Percentiles rank a stretch among this genome's conserved stretches.
Conservation (phyloP, 2,329 filamentous ascomycete species). For the Clarireedia paspali region DNA sequence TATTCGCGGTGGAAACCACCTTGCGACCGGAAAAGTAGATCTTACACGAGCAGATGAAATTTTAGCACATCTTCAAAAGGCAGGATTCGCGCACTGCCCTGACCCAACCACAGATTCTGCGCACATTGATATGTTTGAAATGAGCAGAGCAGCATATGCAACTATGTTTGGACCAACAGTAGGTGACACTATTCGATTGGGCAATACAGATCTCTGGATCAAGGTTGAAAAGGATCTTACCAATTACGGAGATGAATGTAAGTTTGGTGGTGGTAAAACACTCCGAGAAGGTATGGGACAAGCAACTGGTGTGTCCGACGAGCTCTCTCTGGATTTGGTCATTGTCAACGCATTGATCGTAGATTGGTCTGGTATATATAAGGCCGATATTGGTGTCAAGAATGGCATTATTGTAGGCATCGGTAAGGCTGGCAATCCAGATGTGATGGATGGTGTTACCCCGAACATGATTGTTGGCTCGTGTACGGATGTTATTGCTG, state of each 20-base stretch:
- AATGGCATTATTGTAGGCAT: conserved; percentile 79
- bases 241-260: conserved; percentile 84
- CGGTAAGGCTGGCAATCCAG: conserved; percentile 94
- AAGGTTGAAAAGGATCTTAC: conserved; percentile 82
- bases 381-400: conserved; percentile 93
- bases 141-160: conserved; percentile 73
- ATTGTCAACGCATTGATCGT: conserved; percentile 85
- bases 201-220: conserved; percentile 82
- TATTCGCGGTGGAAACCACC: conserved; percentile 75
- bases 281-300: conserved; percentile 94
- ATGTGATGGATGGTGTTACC: conserved; percentile 85
- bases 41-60: conserved; percentile 56
- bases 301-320: conserved; percentile 66
- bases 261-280: conserved; percentile 92
- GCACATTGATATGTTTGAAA: conserved; percentile 54
- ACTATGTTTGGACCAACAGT: conserved; percentile 91
- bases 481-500: conserved; percentile 87
- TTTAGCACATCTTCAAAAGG: conserved; percentile 55
- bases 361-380: conserved; percentile 89
- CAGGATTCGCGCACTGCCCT: conserved; percentile 70
- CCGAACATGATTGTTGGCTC: conserved; percentile 74
- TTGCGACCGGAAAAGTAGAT: conserved; percentile 70
- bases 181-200: conserved; percentile 76
- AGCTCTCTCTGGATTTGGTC: conserved; percentile 72
- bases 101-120: conserved; percentile 49